Percentiles rank a stretch among this genome's conserved stretches.
Conservation (phyloP, 805 yeast genomes). For the Yarrowia sp. region DNA sequence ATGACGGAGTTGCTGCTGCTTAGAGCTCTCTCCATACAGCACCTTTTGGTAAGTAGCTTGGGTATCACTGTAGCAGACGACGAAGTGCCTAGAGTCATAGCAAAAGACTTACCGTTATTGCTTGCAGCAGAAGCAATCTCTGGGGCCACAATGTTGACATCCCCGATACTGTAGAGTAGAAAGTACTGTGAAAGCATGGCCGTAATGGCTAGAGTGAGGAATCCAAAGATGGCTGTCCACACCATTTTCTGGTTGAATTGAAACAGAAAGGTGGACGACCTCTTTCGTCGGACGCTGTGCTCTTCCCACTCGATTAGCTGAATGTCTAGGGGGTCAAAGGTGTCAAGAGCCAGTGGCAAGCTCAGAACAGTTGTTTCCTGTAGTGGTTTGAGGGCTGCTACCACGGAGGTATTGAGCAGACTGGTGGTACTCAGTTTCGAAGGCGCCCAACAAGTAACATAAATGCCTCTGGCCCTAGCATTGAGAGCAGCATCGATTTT, state of each 20-base stretch:
- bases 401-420: neutral
- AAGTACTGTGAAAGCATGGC: constrained; percentile 5
- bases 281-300: constrained; percentile 4
- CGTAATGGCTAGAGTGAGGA: neutral
- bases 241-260: neutral
- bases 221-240: constrained; percentile 4
- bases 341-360: neutral
- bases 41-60: neutral
- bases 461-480: neutral
- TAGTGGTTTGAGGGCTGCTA: neutral
- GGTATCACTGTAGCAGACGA: neutral
- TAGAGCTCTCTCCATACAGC: constrained; percentile 3
- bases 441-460: constrained; percentile 7
- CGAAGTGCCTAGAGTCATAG: neutral
- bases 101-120: neutral
- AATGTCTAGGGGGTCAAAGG: constrained; percentile 19
- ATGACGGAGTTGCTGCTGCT: neutral
- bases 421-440: neutral
- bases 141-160: neutral
- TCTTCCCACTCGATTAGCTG: constrained; percentile 23
- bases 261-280: neutral
- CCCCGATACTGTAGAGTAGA: neutral
- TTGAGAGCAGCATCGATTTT: constrained; percentile 7
- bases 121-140: constrained; percentile 3
- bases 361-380: constrained; percentile 3